phyloP scores from a whole-genome alignment of 768 basidiomycete species.

The Cystofilobasidium ferigula region DNA sequence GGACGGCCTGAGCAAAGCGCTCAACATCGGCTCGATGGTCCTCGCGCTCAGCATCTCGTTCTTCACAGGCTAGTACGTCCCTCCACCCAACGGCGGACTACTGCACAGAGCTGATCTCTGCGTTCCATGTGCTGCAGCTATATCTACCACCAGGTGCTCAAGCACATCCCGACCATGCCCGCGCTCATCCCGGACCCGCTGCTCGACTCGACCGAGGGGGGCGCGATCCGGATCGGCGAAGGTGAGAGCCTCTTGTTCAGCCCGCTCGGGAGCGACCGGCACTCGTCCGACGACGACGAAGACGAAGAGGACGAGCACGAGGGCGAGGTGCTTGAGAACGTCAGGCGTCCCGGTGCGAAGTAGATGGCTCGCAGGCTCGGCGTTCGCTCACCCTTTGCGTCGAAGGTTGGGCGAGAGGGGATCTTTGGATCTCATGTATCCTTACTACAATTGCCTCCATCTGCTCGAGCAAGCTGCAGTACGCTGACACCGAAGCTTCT shows the following conservation, averaged over 20 bases:
- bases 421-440: too few species aligned
- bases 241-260: conserved; percentile 2
- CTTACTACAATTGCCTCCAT: too few species aligned
- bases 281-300: neutral
- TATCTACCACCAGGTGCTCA: conserved; percentile 17
- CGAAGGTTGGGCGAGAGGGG: too few species aligned
- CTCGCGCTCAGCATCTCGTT: conserved; percentile 10
- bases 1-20: conserved; percentile 5
- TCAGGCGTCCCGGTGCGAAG: neutral
- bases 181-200: conserved; percentile 13
- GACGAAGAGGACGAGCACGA: neutral
- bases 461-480: too few species aligned
- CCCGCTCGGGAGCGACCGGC: neutral
- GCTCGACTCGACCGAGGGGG: neutral
- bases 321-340: neutral
- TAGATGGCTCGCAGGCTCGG: too few species aligned
- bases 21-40: conserved; percentile 24
- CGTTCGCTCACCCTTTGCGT: too few species aligned
- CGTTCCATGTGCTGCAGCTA: neutral
- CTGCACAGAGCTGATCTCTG: neutral
- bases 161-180: conserved; percentile 8
- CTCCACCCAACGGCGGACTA: neutral
- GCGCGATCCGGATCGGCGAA: conserved; percentile 3
- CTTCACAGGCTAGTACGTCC: conserved; percentile 19
- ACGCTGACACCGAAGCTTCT: too few species aligned